Conservation (phyloP, 139 green algal species). For the Chlorella vulgaris region DNA sequence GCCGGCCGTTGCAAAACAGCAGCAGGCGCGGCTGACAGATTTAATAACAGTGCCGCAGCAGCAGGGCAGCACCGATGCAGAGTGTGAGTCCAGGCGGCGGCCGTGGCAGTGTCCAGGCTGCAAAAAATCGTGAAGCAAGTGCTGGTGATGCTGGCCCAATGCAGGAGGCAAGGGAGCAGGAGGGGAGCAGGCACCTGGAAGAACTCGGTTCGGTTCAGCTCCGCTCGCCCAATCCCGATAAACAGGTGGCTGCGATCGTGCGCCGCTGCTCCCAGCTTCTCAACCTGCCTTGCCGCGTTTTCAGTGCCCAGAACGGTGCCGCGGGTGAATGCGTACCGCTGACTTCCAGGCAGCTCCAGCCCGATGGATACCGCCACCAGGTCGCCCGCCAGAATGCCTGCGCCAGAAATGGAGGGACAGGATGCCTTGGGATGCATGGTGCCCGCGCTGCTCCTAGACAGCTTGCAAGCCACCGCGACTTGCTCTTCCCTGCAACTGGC, state of each 20-base stretch:
- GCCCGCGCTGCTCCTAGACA: too few species aligned
- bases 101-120: background rate
- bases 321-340: background rate
- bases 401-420: slow-evolving; percentile 42
- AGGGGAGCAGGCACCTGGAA: slow-evolving; percentile 53
- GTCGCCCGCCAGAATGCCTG: slow-evolving; percentile 69
- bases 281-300: slow-evolving; percentile 20
- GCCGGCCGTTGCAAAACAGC: too few species aligned
- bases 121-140: background rate
- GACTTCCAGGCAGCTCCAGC: slow-evolving; percentile 58
- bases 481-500: too few species aligned
- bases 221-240: slow-evolving; percentile 65
- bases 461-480: too few species aligned
- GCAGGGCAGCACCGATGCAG: background rate
- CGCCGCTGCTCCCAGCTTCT: background rate
- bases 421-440: too few species aligned
- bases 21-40: too few species aligned
- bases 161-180: too few species aligned
- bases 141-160: background rate
- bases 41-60: too few species aligned
- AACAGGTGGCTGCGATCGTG: slow-evolving; percentile 52
- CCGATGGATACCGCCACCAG: slow-evolving; percentile 74
- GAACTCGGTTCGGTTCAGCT: slow-evolving; percentile 69
- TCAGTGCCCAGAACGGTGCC: slow-evolving; percentile 27
- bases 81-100: background rate